Conservation (phyloP, 1,139 yeast genomes). For the Zygosaccharomyces pseudobailii region DNA sequence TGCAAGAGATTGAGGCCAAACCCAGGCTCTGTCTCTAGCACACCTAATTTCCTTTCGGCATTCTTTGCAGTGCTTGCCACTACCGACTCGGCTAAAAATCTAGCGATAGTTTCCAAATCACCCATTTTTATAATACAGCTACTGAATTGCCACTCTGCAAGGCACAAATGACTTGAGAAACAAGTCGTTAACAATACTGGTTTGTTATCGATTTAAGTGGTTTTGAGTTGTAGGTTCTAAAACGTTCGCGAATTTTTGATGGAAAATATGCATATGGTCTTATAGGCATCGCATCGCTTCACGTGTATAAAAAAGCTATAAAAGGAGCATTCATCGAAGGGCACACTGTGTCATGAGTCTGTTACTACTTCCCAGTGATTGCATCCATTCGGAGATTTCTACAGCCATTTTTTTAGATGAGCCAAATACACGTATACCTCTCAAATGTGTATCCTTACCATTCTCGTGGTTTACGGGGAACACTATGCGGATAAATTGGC, state of each 20-base stretch:
- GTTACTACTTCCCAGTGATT: slow-evolving; percentile 7
- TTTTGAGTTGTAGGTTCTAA: background rate
- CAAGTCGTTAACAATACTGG: background rate
- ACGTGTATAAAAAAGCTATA: slow-evolving; percentile 1
- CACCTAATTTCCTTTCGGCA: slow-evolving; percentile 56
- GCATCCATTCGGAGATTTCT: slow-evolving; percentile 10
- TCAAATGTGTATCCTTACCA: slow-evolving; percentile 90
- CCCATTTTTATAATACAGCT: slow-evolving; percentile 28
- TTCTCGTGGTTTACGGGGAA: slow-evolving; percentile 84
- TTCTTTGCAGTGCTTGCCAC: slow-evolving; percentile 47
- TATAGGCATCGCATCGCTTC: slow-evolving; percentile 3
- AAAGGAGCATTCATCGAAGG: slow-evolving; percentile 2
- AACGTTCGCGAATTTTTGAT: background rate
- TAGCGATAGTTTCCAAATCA: slow-evolving; percentile 36
- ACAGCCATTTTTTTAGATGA: slow-evolving; percentile 31
- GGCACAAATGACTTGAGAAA: background rate
- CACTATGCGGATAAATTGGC: slow-evolving; percentile 66
- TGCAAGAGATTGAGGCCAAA: slow-evolving; percentile 73
- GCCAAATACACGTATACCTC: slow-evolving; percentile 61
- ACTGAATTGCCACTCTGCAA: background rate
- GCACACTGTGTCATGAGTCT: slow-evolving; percentile 10
- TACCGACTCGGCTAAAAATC: slow-evolving; percentile 37
- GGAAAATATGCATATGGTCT: background rate
- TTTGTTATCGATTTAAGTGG: background rate
- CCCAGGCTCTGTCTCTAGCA: slow-evolving; percentile 62